A percentile compares a stretch with the other conserved stretches of the same genome.
Evolutionary conservation across 2,329 filamentous ascomycete species (phyloP).

Genomic region (Colletotrichum simmondsii): DNA sequence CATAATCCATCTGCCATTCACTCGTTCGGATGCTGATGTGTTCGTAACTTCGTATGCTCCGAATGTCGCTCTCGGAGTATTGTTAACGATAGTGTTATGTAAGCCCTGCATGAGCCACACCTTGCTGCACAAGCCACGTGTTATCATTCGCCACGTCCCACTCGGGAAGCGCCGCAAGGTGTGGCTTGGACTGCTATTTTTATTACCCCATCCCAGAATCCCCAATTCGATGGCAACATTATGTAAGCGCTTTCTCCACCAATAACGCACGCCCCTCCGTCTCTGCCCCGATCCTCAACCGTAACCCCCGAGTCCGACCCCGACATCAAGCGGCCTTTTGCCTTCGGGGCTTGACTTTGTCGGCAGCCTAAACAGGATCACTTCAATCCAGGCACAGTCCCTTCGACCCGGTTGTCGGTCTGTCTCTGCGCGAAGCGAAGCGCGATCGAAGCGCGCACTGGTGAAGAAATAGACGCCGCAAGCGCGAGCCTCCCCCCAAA

Average conservation of each 20-base stretch:
- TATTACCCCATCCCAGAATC: not conserved
- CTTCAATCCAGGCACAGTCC: not conserved
- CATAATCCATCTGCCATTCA: not conserved
- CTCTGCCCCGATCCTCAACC: not conserved
- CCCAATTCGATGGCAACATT: not conserved
- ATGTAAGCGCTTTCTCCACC: not conserved
- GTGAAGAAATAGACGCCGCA: not conserved
- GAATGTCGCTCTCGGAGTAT: not conserved
- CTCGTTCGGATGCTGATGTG: too few species aligned
- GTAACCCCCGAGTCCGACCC: not conserved
- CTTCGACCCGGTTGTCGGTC: not conserved
- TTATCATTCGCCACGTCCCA: not conserved
- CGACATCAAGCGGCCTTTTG: not conserved
- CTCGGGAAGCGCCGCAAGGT: not conserved
- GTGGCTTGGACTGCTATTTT: slow-evolving; percentile 13
- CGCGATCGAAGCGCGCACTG: not conserved
- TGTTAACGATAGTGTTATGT: not conserved
- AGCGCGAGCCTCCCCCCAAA: not conserved
- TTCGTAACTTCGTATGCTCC: too few species aligned
- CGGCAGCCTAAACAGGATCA: not conserved
- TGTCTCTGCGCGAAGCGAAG: not conserved
- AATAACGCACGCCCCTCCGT: too few species aligned
- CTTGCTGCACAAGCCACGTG: not conserved
- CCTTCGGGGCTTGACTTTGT: too few species aligned
- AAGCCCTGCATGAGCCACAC: not conserved